These are phyloP conservation scores for Clavulina sp. DNA, from an alignment of 768 basidiomycete genomes.

Conservation along the genomic window DNA sequence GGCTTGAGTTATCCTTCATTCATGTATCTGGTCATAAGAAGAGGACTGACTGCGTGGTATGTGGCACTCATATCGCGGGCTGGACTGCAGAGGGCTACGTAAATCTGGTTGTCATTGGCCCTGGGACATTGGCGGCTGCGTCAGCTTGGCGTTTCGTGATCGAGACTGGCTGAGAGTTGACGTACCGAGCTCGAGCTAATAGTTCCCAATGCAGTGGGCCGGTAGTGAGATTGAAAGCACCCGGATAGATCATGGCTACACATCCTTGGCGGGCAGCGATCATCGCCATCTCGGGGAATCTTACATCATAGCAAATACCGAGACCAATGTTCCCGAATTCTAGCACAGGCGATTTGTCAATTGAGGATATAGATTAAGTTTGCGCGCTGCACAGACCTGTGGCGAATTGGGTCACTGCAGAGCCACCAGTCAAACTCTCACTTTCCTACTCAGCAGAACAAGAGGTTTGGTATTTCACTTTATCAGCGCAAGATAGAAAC, in stretches of 20 bases:
- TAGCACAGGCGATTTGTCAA: constrained; percentile 16
- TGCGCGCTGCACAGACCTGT: constrained; percentile 36
- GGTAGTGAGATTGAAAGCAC: constrained; percentile 90
- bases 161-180: constrained; percentile 2
- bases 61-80: constrained; percentile 65
- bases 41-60: constrained; percentile 65
- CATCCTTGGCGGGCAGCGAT: constrained; percentile 82
- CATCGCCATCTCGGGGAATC: constrained; percentile 89
- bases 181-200: constrained; percentile 67
- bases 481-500: neutral
- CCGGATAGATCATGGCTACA: constrained; percentile 78
- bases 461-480: neutral
- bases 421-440: constrained; percentile 69
- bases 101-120: constrained; percentile 95
- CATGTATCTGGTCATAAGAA: no score
- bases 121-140: constrained; percentile 24
- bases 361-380: neutral
- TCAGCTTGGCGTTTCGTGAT: neutral
- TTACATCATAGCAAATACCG: constrained; percentile 91
- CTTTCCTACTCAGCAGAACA: constrained; percentile 43
- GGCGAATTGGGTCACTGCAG: constrained; percentile 58
- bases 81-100: constrained; percentile 87
- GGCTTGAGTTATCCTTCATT: no score
- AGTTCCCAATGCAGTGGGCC: constrained; percentile 95
- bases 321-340: constrained; percentile 96